Evolutionary conservation across 139 green algal species (phyloP), one percentile per base, ranked within the genome.

Genomic region (Zygnema circumcarinatum): DNA sequence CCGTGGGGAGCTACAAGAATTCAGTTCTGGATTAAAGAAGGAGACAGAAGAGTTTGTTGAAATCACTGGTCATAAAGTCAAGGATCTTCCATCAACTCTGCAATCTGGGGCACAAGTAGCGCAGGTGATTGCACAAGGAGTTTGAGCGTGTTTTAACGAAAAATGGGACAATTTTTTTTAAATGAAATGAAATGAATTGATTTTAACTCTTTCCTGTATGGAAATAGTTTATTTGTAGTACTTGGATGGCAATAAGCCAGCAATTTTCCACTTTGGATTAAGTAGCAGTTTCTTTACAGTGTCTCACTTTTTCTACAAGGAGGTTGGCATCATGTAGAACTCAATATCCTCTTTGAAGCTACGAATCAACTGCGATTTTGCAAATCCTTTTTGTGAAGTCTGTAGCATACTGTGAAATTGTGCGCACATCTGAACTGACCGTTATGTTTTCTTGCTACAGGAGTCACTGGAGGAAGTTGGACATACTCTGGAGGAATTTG

Each of bases 1-100:
- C 74, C 81, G 85, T 53, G 40, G 32, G 75, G 84, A 89, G 47
- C 76, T 89, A n/a, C 84, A 89, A 86, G 84, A 89, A 36, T 89
- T 89, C 38, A 78, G 84, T n/a, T 31, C 47, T 29, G 84, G 84
- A 38, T 78, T 89, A 21, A 89, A 89, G 84, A 89, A 89, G 84
- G 84, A 89, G 36, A 89, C 84, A n/a, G 84, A 87, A 29, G 76
- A 78, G 52, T 21, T 89, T 0, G 84, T 89, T 40, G 84, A 89
- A 35, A 36, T 32, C 32, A 89, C 84, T 16, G 54, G 74, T 25
- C 31, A 88, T 36, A 79, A 42, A 20, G 33, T 89, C 1, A 53
- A 76, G 25, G 84, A 89, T 41, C 84, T 89, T 2, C 83, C 83
- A 16, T 75, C 41, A 39, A 52, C 38, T 0, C 84, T 89, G 22